A percentile compares a stretch with the other conserved stretches of the same genome.
These are phyloP conservation scores for Cytospora mali DNA, from an alignment of 2,329 filamentous ascomycete genomes.

Conservation along the genomic window DNA sequence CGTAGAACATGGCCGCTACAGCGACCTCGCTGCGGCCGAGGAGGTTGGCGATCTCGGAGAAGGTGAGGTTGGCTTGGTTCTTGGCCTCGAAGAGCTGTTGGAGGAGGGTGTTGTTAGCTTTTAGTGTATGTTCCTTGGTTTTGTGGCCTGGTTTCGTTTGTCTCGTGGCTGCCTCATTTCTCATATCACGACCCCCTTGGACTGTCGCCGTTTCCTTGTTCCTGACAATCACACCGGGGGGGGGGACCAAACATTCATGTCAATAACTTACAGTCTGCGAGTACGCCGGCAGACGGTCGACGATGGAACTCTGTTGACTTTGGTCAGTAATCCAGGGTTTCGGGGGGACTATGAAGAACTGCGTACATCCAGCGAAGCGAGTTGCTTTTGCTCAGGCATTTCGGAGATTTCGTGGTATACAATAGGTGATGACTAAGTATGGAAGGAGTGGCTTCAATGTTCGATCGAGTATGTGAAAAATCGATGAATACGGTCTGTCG, in stretches of 20 bases:
- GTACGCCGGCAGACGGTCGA: conserved; percentile 69
- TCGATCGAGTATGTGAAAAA: neutral
- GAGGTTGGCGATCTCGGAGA: conserved; percentile 73
- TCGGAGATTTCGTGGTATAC: conserved; percentile 26
- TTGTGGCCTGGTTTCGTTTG: neutral
- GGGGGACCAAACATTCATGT: too few species aligned
- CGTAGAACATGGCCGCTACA: conserved; percentile 87
- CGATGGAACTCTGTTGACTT: conserved; percentile 51
- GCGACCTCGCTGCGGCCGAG: conserved; percentile 82
- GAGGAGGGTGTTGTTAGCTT: neutral
- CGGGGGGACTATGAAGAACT: neutral
- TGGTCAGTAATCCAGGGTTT: neutral
- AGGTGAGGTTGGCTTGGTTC: conserved; percentile 72
- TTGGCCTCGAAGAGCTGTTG: conserved; percentile 75
- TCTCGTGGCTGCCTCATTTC: too few species aligned
- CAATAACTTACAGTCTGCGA: conserved; percentile 52
- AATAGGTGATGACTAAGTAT: too few species aligned
- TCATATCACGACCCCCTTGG: neutral
- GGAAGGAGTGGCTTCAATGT: neutral
- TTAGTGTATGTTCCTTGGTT: neutral
- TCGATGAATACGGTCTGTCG: neutral
- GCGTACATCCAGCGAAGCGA: conserved; percentile 44
- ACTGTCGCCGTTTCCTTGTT: neutral
- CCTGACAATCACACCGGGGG: neutral
- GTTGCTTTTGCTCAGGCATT: conserved; percentile 26